A percentile compares a stretch with the other conserved stretches of the same genome.
Conservation (phyloP, 2,329 filamentous ascomycete species). For the Colletotrichum cuscutae region DNA sequence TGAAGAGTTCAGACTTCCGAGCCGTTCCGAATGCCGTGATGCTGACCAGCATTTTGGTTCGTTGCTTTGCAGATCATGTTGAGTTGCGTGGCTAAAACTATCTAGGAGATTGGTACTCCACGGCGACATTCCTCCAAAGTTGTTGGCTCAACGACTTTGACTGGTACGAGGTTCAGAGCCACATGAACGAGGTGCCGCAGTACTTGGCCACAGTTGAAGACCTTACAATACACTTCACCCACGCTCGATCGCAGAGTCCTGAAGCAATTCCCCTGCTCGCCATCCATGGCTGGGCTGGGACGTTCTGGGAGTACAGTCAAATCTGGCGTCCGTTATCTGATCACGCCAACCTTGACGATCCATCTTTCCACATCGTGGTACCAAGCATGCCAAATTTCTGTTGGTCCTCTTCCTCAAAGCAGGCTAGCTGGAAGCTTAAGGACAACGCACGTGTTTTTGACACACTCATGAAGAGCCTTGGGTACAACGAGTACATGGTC, state of each 20-base stretch:
- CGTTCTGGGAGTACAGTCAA: constrained; percentile 54
- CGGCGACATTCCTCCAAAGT: constrained; percentile 31
- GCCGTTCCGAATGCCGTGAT: background rate
- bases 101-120: constrained; percentile 7
- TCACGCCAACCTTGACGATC: constrained; percentile 25
- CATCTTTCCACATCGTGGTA: constrained; percentile 49
- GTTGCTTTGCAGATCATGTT: background rate
- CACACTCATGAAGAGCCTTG: constrained; percentile 50
- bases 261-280: constrained; percentile 52
- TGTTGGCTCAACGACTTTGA: constrained; percentile 30
- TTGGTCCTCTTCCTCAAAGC: constrained; percentile 45
- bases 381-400: constrained; percentile 52
- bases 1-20: background rate
- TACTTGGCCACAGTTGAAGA: constrained; percentile 37
- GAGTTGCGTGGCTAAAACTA: background rate
- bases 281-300: constrained; percentile 56
- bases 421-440: constrained; percentile 45
- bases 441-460: constrained; percentile 50
- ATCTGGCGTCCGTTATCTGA: constrained; percentile 47
- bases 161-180: constrained; percentile 32
- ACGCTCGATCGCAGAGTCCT: constrained; percentile 32
- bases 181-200: constrained; percentile 31
- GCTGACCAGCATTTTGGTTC: constrained; percentile 1
- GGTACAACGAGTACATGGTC: constrained; percentile 49
- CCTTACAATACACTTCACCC: constrained; percentile 40